phyloP scores from a whole-genome alignment of 352 stramenopile genomes.

The Thalassiosira mediterranea region DNA sequence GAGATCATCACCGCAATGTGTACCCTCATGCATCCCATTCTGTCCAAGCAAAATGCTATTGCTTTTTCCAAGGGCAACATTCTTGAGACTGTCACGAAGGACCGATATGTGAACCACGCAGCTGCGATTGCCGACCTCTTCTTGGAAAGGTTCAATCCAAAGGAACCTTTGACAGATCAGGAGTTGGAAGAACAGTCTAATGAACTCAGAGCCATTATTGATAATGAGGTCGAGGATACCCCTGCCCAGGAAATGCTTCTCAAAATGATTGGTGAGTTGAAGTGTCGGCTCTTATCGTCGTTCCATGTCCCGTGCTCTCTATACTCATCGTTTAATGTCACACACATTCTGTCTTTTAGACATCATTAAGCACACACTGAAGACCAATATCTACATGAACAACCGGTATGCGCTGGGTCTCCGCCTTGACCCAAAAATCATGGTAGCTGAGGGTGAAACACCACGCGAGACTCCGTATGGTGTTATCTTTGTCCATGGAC shows the following conservation, averaged over 20 bases:
- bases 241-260: slow-evolving; percentile 70
- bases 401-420: slow-evolving; percentile 88
- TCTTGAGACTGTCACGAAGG: slow-evolving; percentile 90
- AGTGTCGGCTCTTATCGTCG: neutral
- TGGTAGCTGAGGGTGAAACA: slow-evolving; percentile 82
- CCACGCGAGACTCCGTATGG: slow-evolving; percentile 87
- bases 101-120: slow-evolving; percentile 89
- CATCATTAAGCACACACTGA: slow-evolving; percentile 75
- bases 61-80: slow-evolving; percentile 94
- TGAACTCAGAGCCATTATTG: slow-evolving; percentile 66
- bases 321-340: no score
- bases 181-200: slow-evolving; percentile 62
- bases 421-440: slow-evolving; percentile 85
- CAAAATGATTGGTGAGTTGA: slow-evolving; percentile 82
- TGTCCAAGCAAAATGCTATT: slow-evolving; percentile 92
- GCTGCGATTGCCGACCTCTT: slow-evolving; percentile 95
- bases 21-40: slow-evolving; percentile 93
- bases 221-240: slow-evolving; percentile 78
- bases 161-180: slow-evolving; percentile 57
- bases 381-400: slow-evolving; percentile 88
- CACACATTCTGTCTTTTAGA: slow-evolving; percentile 41
- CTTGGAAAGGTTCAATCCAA: slow-evolving; percentile 85
- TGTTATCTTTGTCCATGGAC: slow-evolving; percentile 93
- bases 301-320: no score
- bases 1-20: slow-evolving; percentile 96